Percentiles rank a stretch among this genome's conserved stretches.
Conservation (phyloP, 2,329 filamentous ascomycete species). For the Sporothrix schenckii region DNA sequence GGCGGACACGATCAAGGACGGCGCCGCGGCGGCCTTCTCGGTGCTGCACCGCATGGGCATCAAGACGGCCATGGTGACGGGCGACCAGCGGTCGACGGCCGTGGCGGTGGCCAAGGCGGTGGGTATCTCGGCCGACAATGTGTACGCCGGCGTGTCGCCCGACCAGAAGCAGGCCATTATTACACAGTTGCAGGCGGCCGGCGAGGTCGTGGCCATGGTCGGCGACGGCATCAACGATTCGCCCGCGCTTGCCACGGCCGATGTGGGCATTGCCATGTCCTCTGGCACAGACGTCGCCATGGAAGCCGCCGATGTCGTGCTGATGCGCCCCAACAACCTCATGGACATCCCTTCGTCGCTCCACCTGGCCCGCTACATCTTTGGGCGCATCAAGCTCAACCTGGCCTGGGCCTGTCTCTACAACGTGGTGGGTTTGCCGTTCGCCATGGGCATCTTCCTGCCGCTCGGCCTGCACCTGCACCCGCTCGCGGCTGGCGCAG, state of each 20-base stretch:
- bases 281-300: constrained; percentile 96
- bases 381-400: constrained; percentile 91
- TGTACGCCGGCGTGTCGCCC: constrained; percentile 85
- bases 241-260: constrained; percentile 86
- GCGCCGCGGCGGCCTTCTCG: constrained; percentile 76
- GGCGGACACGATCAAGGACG: constrained; percentile 87
- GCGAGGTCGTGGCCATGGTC: constrained; percentile 90
- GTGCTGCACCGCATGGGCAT: constrained; percentile 85
- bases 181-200: constrained; percentile 70
- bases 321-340: constrained; percentile 90
- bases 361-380: constrained; percentile 80
- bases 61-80: constrained; percentile 88
- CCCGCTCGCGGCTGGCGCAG: constrained; percentile 90
- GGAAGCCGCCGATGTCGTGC: constrained; percentile 92
- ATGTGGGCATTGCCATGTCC: constrained; percentile 89
- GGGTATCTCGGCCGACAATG: constrained; percentile 73
- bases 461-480: constrained; percentile 86
- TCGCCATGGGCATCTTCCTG: constrained; percentile 95
- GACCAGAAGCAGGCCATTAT: constrained; percentile 90
- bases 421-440: constrained; percentile 86
- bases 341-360: constrained; percentile 91
- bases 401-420: constrained; percentile 91
- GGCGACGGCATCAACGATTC: constrained; percentile 99
- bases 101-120: constrained; percentile 80
- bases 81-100: constrained; percentile 84